Base-by-base conservation (phyloP, 257 asterid species). In the Paulownia fortunei region DNA sequence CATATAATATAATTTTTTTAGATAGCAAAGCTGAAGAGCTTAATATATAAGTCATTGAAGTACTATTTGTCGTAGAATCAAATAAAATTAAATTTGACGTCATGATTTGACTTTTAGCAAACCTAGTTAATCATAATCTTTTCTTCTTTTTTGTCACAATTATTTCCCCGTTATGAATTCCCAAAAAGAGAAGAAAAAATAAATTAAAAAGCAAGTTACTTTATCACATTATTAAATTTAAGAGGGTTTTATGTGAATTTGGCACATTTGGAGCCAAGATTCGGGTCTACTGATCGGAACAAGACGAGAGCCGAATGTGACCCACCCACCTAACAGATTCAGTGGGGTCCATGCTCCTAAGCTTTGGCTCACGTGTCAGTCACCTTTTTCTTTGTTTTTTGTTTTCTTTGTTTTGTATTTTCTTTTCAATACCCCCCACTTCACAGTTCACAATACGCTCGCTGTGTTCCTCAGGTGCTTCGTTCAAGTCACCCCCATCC, bases 261-360 rank as follows among this genome's bases (percentile, higher is more conserved):
- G 54, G 54, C 46, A 2, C 1, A 36, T 16, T 62, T 24, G 75
- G 76, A 51, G 63, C 18, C 26, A 26, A 3, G 49, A 26, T n/a
- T 34, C 32, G 47, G 79, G 70, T 42, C n/a, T 16, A 42, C 5
- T 18, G 3, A 18, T 6, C 51, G 65, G 41, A 68, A 55, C 58
- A 39, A 54, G 69, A 23, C 41, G 51, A 0, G 59, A 59, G 11
- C 52, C 63, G 18, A 15, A 15, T 13, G 16, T 19, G 34, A 46
- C 27, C 68, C 56, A 23, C 42, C 58, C 73, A 42, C 24, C 24
- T 19, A 54, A 12, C 80, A 32, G 81, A 80, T 73, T 72, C 85
- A 24, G 79, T 76, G 77, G 87, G 82, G 34, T 8, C 81, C 73
- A 26, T 9, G 11, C 47, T 21, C 41, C 76, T 5, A 26, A 4